Evolutionary conservation across 1,284 basidiomycete genomes (phyloP).

Genomic region (Austroboletus olivaceoglutinosus): DNA sequence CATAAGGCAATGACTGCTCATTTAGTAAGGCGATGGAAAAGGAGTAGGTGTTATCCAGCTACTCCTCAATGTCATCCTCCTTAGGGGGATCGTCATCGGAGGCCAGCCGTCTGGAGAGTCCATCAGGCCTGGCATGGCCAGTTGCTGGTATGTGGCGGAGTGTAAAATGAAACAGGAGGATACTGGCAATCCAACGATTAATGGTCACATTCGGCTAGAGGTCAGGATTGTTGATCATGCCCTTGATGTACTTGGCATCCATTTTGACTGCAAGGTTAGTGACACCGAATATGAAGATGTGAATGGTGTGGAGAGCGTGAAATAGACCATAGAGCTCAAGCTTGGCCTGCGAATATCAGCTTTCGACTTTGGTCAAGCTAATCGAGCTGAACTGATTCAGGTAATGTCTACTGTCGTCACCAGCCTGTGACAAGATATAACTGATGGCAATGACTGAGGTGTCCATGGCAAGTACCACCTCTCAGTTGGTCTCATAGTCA

Average conservation of each 20-base stretch:
- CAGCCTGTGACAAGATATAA: background rate
- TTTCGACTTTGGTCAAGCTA: background rate
- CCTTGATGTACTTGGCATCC: conserved; percentile 7
- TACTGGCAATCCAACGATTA: conserved; percentile 42
- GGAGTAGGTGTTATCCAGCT: too few relatives aligned
- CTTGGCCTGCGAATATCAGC: background rate
- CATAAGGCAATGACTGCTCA: too few relatives aligned
- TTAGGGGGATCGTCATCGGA: background rate
- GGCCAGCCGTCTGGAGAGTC: background rate
- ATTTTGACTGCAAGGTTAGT: conserved; percentile 1
- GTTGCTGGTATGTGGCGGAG: conserved; percentile 23
- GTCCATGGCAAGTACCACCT: background rate
- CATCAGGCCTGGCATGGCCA: conserved; percentile 34
- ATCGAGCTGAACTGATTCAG: background rate
- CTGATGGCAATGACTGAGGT: background rate
- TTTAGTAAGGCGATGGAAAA: too few relatives aligned
- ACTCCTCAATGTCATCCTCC: background rate
- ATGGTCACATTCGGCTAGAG: conserved; percentile 32
- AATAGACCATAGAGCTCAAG: background rate
- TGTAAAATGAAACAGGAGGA: conserved; percentile 36
- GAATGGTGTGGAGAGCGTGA: background rate
- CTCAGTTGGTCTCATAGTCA: background rate
- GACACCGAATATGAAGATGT: background rate
- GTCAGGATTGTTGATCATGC: conserved; percentile 13
- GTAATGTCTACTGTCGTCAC: background rate